Conservation (phyloP, 2,329 filamentous ascomycete genomes). For the Fusarium brachygibbosum region DNA sequence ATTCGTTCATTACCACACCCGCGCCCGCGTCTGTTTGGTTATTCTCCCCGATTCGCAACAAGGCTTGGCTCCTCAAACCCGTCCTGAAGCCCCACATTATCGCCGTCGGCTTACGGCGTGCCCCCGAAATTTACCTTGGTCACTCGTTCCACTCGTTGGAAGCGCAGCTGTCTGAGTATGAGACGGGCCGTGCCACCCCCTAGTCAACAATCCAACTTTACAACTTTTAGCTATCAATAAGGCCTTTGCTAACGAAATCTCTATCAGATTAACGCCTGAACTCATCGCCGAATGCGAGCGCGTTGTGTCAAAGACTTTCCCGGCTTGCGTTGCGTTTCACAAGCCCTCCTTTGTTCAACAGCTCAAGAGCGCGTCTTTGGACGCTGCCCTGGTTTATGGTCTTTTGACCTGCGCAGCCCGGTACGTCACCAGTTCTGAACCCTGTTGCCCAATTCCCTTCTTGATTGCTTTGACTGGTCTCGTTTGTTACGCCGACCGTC, state of each 20-base stretch:
- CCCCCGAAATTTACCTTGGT: slow-evolving; percentile 40
- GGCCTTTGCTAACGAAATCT: slow-evolving; percentile 45
- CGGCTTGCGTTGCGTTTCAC: slow-evolving; percentile 73
- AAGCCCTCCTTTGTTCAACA: slow-evolving; percentile 73
- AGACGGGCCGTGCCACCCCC: slow-evolving; percentile 46
- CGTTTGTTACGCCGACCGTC: slow-evolving; percentile 25
- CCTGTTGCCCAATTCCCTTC: slow-evolving; percentile 42
- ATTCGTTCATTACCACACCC: slow-evolving; percentile 40
- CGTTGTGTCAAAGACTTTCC: slow-evolving; percentile 71
- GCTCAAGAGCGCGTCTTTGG: slow-evolving; percentile 68
- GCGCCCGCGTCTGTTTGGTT: slow-evolving; percentile 32
- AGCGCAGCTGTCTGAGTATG: slow-evolving; percentile 36
- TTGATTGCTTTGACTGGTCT: slow-evolving; percentile 19
- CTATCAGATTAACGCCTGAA: slow-evolving; percentile 66
- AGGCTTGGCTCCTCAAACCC: slow-evolving; percentile 21
- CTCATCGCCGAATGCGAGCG: slow-evolving; percentile 71
- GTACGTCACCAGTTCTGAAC: slow-evolving; percentile 58
- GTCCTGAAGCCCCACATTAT: slow-evolving; percentile 37
- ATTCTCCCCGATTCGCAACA: slow-evolving; percentile 33
- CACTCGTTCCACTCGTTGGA: slow-evolving; percentile 8
- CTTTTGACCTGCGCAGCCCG: slow-evolving; percentile 69
- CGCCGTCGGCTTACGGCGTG: slow-evolving; percentile 46
- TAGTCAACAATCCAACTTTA: slow-evolving; percentile 19
- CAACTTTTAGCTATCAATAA: slow-evolving; percentile 6
- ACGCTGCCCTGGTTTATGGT: slow-evolving; percentile 69